A percentile compares a stretch with the other conserved stretches of the same genome.
Evolutionary conservation across 1,139 yeast species (phyloP).

Genomic region (Pichia sp.): DNA sequence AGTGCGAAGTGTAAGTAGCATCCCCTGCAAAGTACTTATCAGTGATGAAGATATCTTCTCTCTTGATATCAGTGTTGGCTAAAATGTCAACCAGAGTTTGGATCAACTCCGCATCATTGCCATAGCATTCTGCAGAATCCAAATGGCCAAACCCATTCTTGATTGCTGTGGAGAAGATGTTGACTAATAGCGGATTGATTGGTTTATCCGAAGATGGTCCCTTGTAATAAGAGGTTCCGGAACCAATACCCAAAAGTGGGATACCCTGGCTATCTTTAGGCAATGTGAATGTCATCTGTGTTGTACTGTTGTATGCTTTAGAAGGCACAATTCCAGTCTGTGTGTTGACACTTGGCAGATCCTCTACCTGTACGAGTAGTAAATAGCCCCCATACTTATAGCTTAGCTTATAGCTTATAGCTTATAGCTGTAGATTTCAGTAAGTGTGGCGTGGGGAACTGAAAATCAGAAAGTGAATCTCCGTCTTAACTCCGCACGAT

Average conservation of each 20-base stretch:
- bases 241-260: conserved; percentile 40
- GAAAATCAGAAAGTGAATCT: no score
- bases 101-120: conserved; percentile 50
- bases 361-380: no score
- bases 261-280: conserved; percentile 20
- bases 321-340: no score
- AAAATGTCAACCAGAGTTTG: conserved; percentile 33
- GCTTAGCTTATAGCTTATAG: no score
- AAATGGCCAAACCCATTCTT: conserved; percentile 42
- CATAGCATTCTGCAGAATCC: conserved; percentile 55
- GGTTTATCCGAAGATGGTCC: conserved; percentile 28
- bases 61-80: conserved; percentile 26
- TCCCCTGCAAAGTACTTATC: conserved; percentile 37
- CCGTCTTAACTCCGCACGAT: no score
- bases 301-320: no score
- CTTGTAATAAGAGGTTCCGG: conserved; percentile 59
- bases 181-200: conserved; percentile 31
- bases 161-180: conserved; percentile 37
- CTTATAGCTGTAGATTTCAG: no score
- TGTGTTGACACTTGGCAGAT: no score
- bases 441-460: no score
- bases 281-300: conserved; percentile 8
- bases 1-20: conserved; percentile 12
- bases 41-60: conserved; percentile 50
- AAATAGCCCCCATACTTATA: no score